These are phyloP conservation scores for Macrolepiota fuliginosa DNA, from an alignment of 768 basidiomycete species.

Conservation along the genomic window DNA sequence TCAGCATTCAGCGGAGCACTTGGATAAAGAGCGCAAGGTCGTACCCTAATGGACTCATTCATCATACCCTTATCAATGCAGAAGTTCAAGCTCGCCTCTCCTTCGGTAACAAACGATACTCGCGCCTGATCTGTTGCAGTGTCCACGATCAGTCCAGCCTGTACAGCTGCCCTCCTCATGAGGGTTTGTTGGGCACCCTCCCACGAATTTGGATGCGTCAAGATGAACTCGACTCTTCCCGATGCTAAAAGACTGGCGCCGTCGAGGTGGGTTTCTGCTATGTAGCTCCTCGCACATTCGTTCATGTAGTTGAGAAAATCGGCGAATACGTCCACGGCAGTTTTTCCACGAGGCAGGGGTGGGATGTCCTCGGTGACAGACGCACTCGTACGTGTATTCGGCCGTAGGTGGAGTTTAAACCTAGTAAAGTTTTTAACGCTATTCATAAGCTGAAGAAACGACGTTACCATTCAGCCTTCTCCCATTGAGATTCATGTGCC, in stretches of 20 bases:
- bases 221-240: constrained; percentile 33
- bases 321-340: constrained; percentile 32
- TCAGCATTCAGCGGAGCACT: neutral
- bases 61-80: constrained; percentile 25
- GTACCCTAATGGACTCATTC: constrained; percentile 12
- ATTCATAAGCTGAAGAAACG: too few relatives aligned
- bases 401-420: neutral
- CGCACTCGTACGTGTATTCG: neutral
- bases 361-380: constrained; percentile 5
- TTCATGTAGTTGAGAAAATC: constrained; percentile 43
- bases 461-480: neutral
- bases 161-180: constrained; percentile 44
- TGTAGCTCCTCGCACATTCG: constrained; percentile 31
- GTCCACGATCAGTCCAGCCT: constrained; percentile 41
- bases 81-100: constrained; percentile 53
- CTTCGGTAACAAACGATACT: constrained; percentile 50
- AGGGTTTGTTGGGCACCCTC: constrained; percentile 47
- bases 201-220: constrained; percentile 56
- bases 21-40: too few relatives aligned
- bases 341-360: constrained; percentile 33
- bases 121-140: constrained; percentile 30
- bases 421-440: neutral
- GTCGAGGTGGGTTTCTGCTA: constrained; percentile 34
- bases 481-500: neutral
- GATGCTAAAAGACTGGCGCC: constrained; percentile 24